Evolutionary conservation across 2,329 filamentous ascomycete species (phyloP).

Genomic region (Coniochaeta ligniaria): DNA sequence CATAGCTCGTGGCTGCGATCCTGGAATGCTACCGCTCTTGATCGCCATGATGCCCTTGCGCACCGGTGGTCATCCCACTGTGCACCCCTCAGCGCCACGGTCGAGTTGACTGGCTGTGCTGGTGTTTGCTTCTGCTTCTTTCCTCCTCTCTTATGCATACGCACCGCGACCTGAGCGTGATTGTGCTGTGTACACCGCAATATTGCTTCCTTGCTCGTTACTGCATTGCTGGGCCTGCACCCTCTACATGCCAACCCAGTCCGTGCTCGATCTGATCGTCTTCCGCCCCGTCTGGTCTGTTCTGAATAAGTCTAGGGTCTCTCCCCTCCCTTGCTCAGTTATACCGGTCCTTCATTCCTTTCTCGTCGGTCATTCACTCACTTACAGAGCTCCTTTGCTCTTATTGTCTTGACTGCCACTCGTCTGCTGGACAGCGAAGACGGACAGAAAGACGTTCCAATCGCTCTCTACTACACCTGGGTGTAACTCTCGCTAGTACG

Average conservation of each 20-base stretch:
- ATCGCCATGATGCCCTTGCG: not conserved
- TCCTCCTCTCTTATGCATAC: not conserved
- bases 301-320: slow-evolving; percentile 1
- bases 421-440: slow-evolving; percentile 21
- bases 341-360: slow-evolving; percentile 4
- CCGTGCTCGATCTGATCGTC: not conserved
- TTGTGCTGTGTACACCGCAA: not conserved
- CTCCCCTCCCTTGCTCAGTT: slow-evolving; percentile 3
- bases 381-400: not conserved
- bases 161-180: not conserved
- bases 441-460: slow-evolving; percentile 1
- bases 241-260: not conserved
- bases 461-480: not conserved
- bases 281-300: slow-evolving; percentile 4
- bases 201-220: not conserved
- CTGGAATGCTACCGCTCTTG: not conserved
- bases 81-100: not conserved
- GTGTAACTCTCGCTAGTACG: not conserved
- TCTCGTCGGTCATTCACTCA: not conserved
- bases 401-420: slow-evolving; percentile 1
- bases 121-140: not conserved
- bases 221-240: not conserved
- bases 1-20: not conserved
- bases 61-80: not conserved
- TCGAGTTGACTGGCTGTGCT: not conserved